Evolutionary conservation across 257 asterid genomes (phyloP), one percentile per base, ranked within the genome.

Genomic region (Leptodermis oblonga): DNA sequence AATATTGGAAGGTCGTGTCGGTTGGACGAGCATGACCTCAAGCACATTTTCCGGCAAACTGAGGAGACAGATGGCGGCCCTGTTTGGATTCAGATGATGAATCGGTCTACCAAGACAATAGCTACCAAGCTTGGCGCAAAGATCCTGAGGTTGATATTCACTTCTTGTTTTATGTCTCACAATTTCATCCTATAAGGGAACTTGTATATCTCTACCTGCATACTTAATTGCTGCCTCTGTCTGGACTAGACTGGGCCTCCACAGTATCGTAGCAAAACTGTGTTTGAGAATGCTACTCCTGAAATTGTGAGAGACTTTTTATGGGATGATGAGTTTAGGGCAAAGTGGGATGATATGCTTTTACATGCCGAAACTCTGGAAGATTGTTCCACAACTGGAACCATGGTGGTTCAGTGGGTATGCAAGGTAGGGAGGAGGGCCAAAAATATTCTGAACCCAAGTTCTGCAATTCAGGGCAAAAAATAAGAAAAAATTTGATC

Each of bases 301-400:
- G 98, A 90, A 80, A 84, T 82, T 88, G 54, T 92, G 67, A 87
- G 96, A 84, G 96, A 92, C 74, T 92, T 92, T 81, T 92, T 90
- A 53, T 87, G 98, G 97, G 97, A 92, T 48, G 96, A 90, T 62
- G 97, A 92, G 33, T 92, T 88, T 53, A 80, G 98, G 77, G 51
- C 68, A 34, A 72, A 92, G 74, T 92, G 98, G 98, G 98, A 92
- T 70, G 97, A 92, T 79, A 92, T 92, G 98, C 89, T 88, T 63
- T 23, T 83, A 71, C 81, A 79, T 37, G 86, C 93, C 1, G 79
- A 92, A 73, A 88, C 90, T 68, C 73, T 92, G 74, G 95, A 92
- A 72, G 87, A 86, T 71, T 87, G 83, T 77, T 81, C 86, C 55
- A 70, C 75, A 52, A 86, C 86, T 1, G 97, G 98, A 70, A 82